phyloP scores from a whole-genome alignment of 345 rosid species.

The Eutrema japonicum region DNA sequence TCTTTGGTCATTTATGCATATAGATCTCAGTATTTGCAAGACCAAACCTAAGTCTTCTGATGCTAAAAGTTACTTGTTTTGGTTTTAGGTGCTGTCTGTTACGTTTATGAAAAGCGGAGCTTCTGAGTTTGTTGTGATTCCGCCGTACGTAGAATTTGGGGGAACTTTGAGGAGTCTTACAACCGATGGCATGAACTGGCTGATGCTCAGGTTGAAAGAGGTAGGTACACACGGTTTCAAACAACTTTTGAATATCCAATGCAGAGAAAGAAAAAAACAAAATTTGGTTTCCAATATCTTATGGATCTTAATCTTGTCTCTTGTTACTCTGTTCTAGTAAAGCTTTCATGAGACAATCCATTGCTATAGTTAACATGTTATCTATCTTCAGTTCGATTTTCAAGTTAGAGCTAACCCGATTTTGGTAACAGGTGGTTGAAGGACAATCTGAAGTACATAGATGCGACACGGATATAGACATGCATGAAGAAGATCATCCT shows the following conservation, averaged over 20 bases:
- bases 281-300: neutral
- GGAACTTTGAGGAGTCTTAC: conserved; percentile 93
- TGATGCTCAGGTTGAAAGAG: conserved; percentile 69
- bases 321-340: conserved; percentile 14
- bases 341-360: neutral
- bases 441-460: conserved; percentile 70
- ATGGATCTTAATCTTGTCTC: conserved; percentile 3
- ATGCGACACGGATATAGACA: conserved; percentile 60
- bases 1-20: neutral
- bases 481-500: conserved; percentile 53
- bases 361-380: conserved; percentile 17
- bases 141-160: conserved; percentile 70
- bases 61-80: conserved; percentile 4
- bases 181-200: conserved; percentile 66
- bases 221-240: conserved; percentile 41
- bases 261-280: neutral
- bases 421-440: conserved; percentile 59
- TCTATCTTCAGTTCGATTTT: neutral
- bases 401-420: conserved; percentile 10
- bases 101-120: conserved; percentile 69
- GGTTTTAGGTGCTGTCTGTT: conserved; percentile 72
- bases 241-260: conserved; percentile 2
- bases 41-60: neutral
- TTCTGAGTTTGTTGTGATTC: conserved; percentile 57
- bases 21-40: neutral